Percentiles rank a stretch among this genome's conserved stretches.
phyloP scores from a whole-genome alignment of 2,329 filamentous ascomycete genomes.

The Gaeumannomyces sp. region DNA sequence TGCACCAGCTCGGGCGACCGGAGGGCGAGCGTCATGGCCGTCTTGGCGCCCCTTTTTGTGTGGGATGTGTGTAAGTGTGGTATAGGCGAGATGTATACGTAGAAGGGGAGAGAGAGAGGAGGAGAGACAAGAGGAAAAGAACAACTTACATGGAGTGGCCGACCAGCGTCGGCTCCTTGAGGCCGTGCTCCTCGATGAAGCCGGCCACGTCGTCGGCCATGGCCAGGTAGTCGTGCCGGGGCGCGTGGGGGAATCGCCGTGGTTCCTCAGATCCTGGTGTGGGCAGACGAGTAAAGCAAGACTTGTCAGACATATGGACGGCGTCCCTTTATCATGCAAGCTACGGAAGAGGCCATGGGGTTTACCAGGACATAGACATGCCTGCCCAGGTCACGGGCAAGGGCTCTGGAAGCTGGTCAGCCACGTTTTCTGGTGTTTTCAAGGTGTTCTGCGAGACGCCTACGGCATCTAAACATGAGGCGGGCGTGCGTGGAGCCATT shows the following conservation, averaged over 20 bases:
- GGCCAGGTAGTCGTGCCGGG: conserved; percentile 68
- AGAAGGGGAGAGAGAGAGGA: not conserved
- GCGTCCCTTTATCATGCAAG: conserved; percentile 1
- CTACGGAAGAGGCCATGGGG: conserved; percentile 9
- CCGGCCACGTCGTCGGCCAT: conserved; percentile 79
- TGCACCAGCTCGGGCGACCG: conserved; percentile 59
- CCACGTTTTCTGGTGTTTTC: not conserved
- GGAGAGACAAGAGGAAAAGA: conserved; percentile 1
- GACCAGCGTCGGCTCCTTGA: conserved; percentile 71
- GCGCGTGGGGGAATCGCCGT: conserved; percentile 79
- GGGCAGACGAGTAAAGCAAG: not conserved
- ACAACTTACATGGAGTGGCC: conserved; percentile 79
- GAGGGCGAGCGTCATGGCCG: conserved; percentile 81
- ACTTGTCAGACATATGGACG: conserved; percentile 12
- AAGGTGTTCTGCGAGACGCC: too few species aligned
- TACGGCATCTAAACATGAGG: too few species aligned
- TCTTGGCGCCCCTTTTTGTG: conserved; percentile 70
- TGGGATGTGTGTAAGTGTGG: not conserved
- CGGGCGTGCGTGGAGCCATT: too few species aligned
- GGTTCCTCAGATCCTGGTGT: conserved; percentile 76
- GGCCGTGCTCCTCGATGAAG: conserved; percentile 66
- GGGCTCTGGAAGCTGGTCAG: conserved; percentile 44
- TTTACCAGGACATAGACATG: conserved; percentile 76
- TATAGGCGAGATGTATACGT: too few species aligned
- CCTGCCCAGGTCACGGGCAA: conserved; percentile 74